phyloP scores from a whole-genome alignment of 441 rosid species.

The Adansonia rubrostipa region DNA sequence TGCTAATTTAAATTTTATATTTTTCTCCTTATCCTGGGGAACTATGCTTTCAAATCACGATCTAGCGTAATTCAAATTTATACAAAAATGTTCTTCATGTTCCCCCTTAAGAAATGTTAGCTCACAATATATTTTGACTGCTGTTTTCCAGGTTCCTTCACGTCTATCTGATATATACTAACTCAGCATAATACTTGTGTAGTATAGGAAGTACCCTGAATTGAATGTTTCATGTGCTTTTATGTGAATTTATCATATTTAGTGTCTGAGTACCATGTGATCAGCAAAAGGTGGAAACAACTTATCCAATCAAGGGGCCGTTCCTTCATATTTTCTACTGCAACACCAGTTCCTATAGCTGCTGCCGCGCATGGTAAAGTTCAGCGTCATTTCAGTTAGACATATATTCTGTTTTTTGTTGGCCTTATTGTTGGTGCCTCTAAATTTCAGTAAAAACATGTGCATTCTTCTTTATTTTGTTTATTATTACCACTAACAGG shows the following conservation, averaged over 20 bases:
- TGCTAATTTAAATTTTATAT: neutral
- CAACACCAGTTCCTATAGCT: slow-evolving; percentile 76
- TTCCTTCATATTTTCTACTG: slow-evolving; percentile 90
- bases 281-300: slow-evolving; percentile 90
- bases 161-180: neutral
- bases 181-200: neutral
- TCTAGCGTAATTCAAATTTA: neutral
- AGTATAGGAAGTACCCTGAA: neutral
- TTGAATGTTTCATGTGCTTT: slow-evolving; percentile 4
- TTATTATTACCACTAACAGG: neutral
- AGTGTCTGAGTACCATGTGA: slow-evolving; percentile 31
- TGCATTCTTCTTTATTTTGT: neutral
- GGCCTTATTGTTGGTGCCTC: neutral
- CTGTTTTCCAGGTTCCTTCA: neutral
- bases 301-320: slow-evolving; percentile 92
- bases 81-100: neutral
- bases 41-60: neutral
- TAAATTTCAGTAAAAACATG: neutral
- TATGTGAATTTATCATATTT: neutral
- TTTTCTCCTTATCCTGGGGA: too few relatives aligned
- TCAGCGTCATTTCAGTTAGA: neutral
- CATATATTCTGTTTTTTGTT: neutral
- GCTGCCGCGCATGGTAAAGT: slow-evolving; percentile 84
- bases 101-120: slow-evolving; percentile 2
- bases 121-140: neutral